Evolutionary conservation across 768 basidiomycete genomes (phyloP), one percentile per base, ranked within the genome.

Genomic region (Suillus sp.): DNA sequence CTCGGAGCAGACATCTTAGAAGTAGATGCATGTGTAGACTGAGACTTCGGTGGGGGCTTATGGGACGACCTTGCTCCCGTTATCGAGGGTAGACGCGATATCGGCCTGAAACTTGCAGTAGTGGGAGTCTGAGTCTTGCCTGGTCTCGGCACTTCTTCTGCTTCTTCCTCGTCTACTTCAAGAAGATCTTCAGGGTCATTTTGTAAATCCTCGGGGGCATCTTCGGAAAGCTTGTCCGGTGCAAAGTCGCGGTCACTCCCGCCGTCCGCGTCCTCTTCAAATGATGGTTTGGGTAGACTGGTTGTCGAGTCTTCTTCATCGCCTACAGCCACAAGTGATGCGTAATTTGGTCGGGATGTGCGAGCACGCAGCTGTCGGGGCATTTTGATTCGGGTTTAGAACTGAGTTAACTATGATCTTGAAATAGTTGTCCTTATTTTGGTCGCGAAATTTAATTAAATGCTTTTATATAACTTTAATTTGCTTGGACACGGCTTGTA

Each of bases 181-280:
- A 71, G 73, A 25, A 69, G 74, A n/a, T 70, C 69, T 30, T 74
- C 77, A 7, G 78, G 75, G 4, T 74, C 75, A 18, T 63, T 61
- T 59, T 74, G 66, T 40, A 74, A 70, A 14, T 68, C 71, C 5
- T 70, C 70, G 8, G 70, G 77, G 20, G 72, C 73, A 14, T 72
- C 74, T 10, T 65, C 69, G 6, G 70, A 71, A 11, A 68, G 70
- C 45, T 71, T 72, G 47, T 72, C 82, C 1, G 79, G 84, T 5
- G 79, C 75, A 71, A 89, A 88, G 65, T 88, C 88, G 68, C 86
- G 88, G 65, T 88, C 88, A 69, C 86, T 87, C 35, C 76, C 83
- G 63, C 80, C 84, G 62, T 77, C 78, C 14, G 25, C 64, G 16
- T 69, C 68, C n/a, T 69, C 71, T 25, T 72, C 66, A 0, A 62